Evolutionary conservation across 1,139 yeast genomes (phyloP), one percentile per base, ranked within the genome.

Genomic region (Diutina scorzettiae): DNA sequence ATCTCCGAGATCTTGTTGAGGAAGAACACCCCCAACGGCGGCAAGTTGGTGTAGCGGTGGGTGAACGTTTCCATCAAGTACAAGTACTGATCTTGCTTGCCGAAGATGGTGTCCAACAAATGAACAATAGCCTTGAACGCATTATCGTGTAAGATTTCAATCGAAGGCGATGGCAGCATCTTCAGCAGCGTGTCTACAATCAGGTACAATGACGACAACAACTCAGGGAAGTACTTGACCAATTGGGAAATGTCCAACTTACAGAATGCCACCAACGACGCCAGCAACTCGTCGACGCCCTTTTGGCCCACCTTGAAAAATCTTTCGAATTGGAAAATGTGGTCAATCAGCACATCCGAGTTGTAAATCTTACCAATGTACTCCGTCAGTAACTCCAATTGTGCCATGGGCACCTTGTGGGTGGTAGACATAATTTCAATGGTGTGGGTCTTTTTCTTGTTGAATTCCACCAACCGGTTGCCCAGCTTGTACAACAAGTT

Each of bases 301-400:
- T 64, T 60, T 27, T 61, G 58, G 23, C 65, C 71, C 33, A 51
- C 51, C 51, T 64, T 67, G 51, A 67, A 71, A 31, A 69, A 61
- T 42, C 67, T 58, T 47, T 66, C 76, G 71, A 76, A 79, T 48
- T 71, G 72, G 50, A 81, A 59, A 44, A 85, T 63, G 43, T 70
- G 69, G 43, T 74, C 78, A 47, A 81, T 68, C 4, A 81, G 64
- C 19, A 63, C 49, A 49, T 81, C 87, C 17, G 78, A 64, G 53
- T 82, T 83, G 60, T 66, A 81, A 14, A 66, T 60, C 50, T 74
- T 79, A 24, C 96, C 95, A 45, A 80, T 76, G 55, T 83, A 84
- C 45, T 75, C 79, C 1, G 85, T 66, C 30, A 73, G 64, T 18
- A 82, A 52, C 49, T 79, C 82, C 43, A 81, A 62, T 36, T 68